These are phyloP conservation scores for Cryphonectria parasitica DNA, from an alignment of 2,329 filamentous ascomycete species.

Conservation along the genomic window DNA sequence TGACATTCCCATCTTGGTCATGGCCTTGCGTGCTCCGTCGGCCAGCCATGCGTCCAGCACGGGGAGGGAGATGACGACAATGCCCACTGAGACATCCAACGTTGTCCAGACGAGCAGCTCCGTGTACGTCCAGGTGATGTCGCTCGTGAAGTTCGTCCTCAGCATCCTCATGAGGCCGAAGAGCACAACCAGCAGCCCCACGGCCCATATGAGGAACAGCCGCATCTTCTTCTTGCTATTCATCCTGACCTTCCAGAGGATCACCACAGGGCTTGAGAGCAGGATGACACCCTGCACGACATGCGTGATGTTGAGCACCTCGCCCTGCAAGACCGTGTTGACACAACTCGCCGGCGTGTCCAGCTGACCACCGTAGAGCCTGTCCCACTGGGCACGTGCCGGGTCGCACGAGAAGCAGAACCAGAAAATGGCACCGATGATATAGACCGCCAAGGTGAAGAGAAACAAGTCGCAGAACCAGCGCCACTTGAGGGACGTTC, in stretches of 20 bases:
- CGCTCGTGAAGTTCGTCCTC: conserved; percentile 29
- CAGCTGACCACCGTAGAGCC: conserved; percentile 33
- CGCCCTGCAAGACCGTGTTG: conserved; percentile 30
- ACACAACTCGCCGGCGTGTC: conserved; percentile 32
- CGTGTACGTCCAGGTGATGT: conserved; percentile 36
- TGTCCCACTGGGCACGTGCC: conserved; percentile 35
- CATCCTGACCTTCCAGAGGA: conserved; percentile 42
- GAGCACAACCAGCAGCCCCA: conserved; percentile 38
- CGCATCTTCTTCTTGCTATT: conserved; percentile 36
- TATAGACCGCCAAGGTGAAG: conserved; percentile 35
- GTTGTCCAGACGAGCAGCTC: conserved; percentile 38
- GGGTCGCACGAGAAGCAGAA: conserved; percentile 38
- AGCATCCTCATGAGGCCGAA: conserved; percentile 38
- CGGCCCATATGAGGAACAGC: conserved; percentile 39
- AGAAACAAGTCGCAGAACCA: conserved; percentile 40
- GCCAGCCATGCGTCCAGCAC: conserved; percentile 36
- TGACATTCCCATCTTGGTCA: conserved; percentile 17
- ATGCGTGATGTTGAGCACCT: conserved; percentile 38
- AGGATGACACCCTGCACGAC: conserved; percentile 41
- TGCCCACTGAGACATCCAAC: conserved; percentile 40
- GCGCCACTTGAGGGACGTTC: conserved; percentile 37
- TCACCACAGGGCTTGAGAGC: conserved; percentile 40
- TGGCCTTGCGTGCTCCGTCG: conserved; percentile 20
- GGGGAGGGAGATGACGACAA: conserved; percentile 40
- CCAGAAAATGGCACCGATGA: conserved; percentile 38